phyloP scores from a whole-genome alignment of 257 asterid genomes.

The Fraxinus anomala region DNA sequence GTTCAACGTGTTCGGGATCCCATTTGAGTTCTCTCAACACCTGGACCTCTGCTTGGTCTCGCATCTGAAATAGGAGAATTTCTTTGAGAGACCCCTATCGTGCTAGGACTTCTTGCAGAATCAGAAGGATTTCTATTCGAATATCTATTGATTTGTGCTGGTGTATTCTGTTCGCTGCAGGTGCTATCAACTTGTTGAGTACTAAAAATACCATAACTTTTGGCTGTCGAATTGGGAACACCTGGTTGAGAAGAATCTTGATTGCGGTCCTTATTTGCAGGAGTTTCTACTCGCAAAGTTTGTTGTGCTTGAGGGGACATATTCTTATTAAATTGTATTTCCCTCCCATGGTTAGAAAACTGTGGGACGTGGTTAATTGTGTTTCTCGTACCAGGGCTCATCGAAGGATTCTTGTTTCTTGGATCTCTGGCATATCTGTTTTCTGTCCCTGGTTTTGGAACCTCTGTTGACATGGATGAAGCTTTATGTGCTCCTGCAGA shows the following conservation, averaged over 20 bases:
- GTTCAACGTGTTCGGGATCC: conserved; percentile 29
- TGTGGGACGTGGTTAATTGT: conserved; percentile 17
- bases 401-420: conserved; percentile 27
- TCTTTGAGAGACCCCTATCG: conserved; percentile 21
- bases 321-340: conserved; percentile 31
- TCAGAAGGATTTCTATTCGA: conserved; percentile 41
- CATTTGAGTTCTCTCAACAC: conserved; percentile 24
- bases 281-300: conserved; percentile 27
- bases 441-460: conserved; percentile 25
- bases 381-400: conserved; percentile 33
- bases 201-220: conserved; percentile 58
- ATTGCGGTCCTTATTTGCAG: conserved; percentile 22
- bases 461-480: conserved; percentile 26
- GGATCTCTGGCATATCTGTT: conserved; percentile 53
- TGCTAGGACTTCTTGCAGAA: conserved; percentile 32
- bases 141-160: conserved; percentile 56
- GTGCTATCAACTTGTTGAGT: conserved; percentile 26
- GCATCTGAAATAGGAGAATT: conserved; percentile 32
- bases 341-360: conserved; percentile 29
- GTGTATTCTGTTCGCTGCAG: conserved; percentile 28
- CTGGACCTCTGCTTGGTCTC: conserved; percentile 36
- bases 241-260: conserved; percentile 36
- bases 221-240: conserved; percentile 34
- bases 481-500: conserved; percentile 22
- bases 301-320: conserved; percentile 30